Evolutionary conservation across 2,329 filamentous ascomycete species (phyloP).

Genomic region (Lecanicillium sp.): DNA sequence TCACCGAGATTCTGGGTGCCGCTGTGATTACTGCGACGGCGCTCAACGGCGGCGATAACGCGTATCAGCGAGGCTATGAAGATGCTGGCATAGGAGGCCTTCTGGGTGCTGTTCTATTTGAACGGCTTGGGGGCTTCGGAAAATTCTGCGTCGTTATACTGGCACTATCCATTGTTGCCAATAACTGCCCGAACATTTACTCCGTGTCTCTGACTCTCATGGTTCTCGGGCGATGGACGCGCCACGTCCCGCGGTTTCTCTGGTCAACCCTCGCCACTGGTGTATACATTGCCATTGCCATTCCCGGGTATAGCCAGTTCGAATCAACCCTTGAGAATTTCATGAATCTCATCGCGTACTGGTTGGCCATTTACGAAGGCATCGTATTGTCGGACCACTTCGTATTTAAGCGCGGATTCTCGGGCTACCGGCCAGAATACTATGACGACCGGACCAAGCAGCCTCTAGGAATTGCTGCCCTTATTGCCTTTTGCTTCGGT

Average conservation of each 20-base stretch:
- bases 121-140: conserved; percentile 60
- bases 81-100: conserved; percentile 55
- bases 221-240: conserved; percentile 52
- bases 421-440: conserved; percentile 51
- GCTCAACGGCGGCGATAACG: conserved; percentile 11
- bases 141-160: conserved; percentile 65
- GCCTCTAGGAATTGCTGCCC: conserved; percentile 58
- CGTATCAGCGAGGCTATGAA: conserved; percentile 8
- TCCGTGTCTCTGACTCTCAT: conserved; percentile 62
- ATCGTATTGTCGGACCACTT: conserved; percentile 63
- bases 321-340: conserved; percentile 62
- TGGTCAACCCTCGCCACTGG: conserved; percentile 59
- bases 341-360: conserved; percentile 65
- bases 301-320: conserved; percentile 63
- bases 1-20: conserved; percentile 67
- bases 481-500: conserved; percentile 57
- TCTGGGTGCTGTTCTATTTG: conserved; percentile 57
- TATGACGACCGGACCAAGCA: conserved; percentile 54
- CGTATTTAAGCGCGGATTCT: conserved; percentile 57
- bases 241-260: conserved; percentile 59
- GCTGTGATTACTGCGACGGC: conserved; percentile 58
- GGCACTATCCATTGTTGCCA: conserved; percentile 60
- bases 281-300: conserved; percentile 62
- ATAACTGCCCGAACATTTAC: conserved; percentile 70
- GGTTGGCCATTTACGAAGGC: conserved; percentile 67